These are phyloP conservation scores for Xylaria sp. DNA, from an alignment of 2,329 filamentous ascomycete genomes.

Conservation along the genomic window DNA sequence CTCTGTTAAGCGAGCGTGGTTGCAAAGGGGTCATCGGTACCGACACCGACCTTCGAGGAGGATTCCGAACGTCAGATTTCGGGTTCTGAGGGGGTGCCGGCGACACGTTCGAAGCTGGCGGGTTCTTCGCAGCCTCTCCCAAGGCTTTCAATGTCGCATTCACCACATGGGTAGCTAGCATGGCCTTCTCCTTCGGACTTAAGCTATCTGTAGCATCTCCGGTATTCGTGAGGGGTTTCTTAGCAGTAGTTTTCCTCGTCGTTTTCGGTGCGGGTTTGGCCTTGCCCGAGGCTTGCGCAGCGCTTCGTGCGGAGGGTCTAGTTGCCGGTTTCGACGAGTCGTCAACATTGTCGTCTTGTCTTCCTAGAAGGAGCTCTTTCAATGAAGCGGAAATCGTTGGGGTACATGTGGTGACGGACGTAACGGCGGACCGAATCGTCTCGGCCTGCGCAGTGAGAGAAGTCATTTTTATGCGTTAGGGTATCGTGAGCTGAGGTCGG, in stretches of 20 bases:
- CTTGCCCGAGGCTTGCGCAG: constrained; percentile 24
- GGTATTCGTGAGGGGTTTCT: constrained; percentile 5
- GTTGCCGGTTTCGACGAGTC: constrained; percentile 28
- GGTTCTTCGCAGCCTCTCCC: constrained; percentile 57
- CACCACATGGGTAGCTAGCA: constrained; percentile 66
- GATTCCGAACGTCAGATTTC: constrained; percentile 37
- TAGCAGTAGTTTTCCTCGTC: not conserved
- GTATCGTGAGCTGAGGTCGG: constrained; percentile 19
- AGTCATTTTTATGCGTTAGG: constrained; percentile 35
- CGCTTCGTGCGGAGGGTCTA: constrained; percentile 29
- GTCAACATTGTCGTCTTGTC: constrained; percentile 26
- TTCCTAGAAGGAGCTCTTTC: constrained; percentile 40
- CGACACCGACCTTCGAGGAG: constrained; percentile 51
- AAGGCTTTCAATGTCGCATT: constrained; percentile 66
- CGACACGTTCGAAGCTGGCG: constrained; percentile 30
- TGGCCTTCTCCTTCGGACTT: constrained; percentile 53
- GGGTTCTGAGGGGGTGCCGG: constrained; percentile 32
- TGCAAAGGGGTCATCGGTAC: constrained; percentile 57
- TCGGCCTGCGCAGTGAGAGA: constrained; percentile 41
- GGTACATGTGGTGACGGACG: constrained; percentile 50
- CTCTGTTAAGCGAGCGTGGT: constrained; percentile 55
- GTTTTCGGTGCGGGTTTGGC: constrained; percentile 17
- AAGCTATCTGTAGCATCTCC: constrained; percentile 38
- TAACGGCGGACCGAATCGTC: constrained; percentile 50
- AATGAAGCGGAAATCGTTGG: constrained; percentile 43